Base-by-base conservation (phyloP, 495 filamentous ascomycete genomes). In the Apodospora peruviana region DNA sequence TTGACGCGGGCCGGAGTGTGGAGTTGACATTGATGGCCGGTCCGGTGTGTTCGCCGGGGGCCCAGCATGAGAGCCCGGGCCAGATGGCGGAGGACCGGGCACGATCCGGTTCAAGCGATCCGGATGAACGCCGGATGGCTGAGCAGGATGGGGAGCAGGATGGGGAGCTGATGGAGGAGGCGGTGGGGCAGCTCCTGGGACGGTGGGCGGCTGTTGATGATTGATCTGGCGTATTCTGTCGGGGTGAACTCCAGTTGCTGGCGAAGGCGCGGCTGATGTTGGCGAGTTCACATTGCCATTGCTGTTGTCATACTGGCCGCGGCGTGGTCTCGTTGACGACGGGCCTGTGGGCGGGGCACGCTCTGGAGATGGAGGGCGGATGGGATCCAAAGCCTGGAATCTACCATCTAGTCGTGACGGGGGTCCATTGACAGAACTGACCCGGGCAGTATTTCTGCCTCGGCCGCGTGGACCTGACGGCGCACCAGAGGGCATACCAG, bases 381-480 rank as follows among this genome's bases (percentile, higher is more conserved):
- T 58, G n/a, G 65, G 48, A 16, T 73, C 70, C 14, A 48, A 53
- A 14, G 40, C 38, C 12, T 60, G 40, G 39, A 69, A 69, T 20
- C 73, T 56, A 40, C 53, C 54, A 37, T 76, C 69, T 2, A 58
- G 57, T 25, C 67, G 61, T 38, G 59, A 51, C 44, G 66, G 60
- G 17, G 64, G 63, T 8, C 57, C 61, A 34, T 62, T 69, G 18
- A 46, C 37, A n/a, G 66, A 54, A 14, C 52, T 53, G 20, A 53
- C 29, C 24, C 72, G 66, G 41, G 57, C 49, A 5, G 63, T 56
- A 42, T 66, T 69, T 37, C 73, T 66, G 11, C 74, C 71, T 52
- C 73, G 69, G 16, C 77, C 75, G 36, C 86, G 74, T 2, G 89
- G 90, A 1, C 87, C 90, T 20, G 81, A 84, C 1, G 89, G 88